phyloP scores from a whole-genome alignment of 129 eudicot genomes.

The Flaveria brownii region DNA sequence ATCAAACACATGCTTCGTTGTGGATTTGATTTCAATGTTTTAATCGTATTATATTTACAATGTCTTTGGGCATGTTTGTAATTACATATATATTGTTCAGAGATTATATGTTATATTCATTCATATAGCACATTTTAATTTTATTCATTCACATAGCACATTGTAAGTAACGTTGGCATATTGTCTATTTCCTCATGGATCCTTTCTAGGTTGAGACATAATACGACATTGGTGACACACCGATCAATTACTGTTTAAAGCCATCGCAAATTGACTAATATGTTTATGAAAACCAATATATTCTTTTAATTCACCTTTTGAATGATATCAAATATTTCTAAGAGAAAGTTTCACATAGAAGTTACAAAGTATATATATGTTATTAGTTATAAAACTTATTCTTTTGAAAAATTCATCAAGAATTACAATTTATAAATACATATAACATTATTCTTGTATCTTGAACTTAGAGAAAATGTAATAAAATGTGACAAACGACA shows the following conservation, averaged over 20 bases:
- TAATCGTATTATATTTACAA: not conserved
- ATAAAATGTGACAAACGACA: constrained; percentile 10
- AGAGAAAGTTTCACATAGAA: not conserved
- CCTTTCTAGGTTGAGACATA: not conserved
- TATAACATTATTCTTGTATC: not conserved
- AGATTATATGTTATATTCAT: too few relatives aligned
- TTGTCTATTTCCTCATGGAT: not conserved
- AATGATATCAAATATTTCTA: not conserved
- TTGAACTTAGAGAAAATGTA: not conserved
- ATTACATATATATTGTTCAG: not conserved
- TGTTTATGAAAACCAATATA: not conserved
- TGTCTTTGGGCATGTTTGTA: not conserved
- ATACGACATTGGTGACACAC: not conserved
- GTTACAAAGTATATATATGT: not conserved
- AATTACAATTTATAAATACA: not conserved
- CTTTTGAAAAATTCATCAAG: not conserved
- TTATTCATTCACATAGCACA: not conserved
- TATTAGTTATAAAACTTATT: not conserved
- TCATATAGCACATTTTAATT: too few relatives aligned
- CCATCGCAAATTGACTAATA: not conserved
- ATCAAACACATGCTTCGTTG: too few relatives aligned
- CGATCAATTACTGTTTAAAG: not conserved
- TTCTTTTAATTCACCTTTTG: not conserved
- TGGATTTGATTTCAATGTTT: not conserved
- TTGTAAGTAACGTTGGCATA: not conserved